Evolutionary conservation across 108 stramenopile species (phyloP).

Genomic region (Fistulifera pelliculosa): DNA sequence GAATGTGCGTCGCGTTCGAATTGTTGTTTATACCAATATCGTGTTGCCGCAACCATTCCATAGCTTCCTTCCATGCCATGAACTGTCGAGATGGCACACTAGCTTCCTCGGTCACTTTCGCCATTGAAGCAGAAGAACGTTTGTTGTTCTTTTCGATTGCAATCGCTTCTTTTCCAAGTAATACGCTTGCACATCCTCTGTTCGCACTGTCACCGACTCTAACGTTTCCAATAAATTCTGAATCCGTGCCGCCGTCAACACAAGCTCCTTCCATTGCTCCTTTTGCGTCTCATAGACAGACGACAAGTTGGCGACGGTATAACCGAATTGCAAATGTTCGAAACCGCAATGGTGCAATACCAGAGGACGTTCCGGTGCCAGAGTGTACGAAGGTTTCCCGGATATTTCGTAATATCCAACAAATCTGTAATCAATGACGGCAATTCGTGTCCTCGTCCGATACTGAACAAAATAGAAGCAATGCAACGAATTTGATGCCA

Average conservation of each 20-base stretch:
- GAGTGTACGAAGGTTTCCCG: constrained; percentile 91
- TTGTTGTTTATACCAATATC: constrained; percentile 17
- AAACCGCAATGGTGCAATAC: constrained; percentile 89
- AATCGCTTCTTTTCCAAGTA: constrained; percentile 31
- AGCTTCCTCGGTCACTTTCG: neutral
- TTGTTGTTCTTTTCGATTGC: constrained; percentile 37
- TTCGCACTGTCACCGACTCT: constrained; percentile 24
- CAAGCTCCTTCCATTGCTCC: constrained; percentile 62
- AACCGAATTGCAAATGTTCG: constrained; percentile 50
- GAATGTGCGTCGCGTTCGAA: constrained; percentile 47
- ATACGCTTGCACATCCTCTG: constrained; percentile 46
- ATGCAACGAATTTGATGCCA: constrained; percentile 99
- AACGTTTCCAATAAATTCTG: constrained; percentile 52
- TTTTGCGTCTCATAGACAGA: constrained; percentile 52
- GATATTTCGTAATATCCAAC: constrained; percentile 71
- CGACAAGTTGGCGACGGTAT: constrained; percentile 70
- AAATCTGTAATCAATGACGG: constrained; percentile 70
- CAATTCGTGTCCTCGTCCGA: constrained; percentile 82
- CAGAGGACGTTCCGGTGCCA: constrained; percentile 86
- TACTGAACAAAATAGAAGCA: constrained; percentile 82
- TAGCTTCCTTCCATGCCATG: constrained; percentile 29
- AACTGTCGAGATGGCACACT: neutral
- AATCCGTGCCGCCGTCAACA: constrained; percentile 57
- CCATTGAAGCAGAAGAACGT: neutral
- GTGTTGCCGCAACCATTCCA: constrained; percentile 22